phyloP scores from a whole-genome alignment of 352 stramenopile genomes.

The Phytophthora aleatoria region DNA sequence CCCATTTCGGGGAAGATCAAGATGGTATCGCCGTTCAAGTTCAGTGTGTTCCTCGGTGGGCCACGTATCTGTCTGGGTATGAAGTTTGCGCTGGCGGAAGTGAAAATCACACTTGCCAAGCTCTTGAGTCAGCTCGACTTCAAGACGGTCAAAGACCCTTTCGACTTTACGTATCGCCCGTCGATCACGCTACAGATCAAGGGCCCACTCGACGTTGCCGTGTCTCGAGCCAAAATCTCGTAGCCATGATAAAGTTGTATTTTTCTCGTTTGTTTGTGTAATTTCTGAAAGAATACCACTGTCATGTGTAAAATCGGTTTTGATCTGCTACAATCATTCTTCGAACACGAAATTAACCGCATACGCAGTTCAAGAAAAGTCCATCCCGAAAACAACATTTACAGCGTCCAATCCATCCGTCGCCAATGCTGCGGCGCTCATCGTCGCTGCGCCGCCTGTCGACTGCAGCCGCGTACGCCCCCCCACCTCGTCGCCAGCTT shows the following conservation, averaged over 20 bases:
- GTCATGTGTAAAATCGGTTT: too few species aligned
- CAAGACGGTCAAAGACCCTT: slow-evolving; percentile 44
- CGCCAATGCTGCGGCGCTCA: slow-evolving; percentile 2
- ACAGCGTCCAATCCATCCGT: neutral
- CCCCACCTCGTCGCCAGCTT: slow-evolving; percentile 20
- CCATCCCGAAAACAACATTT: neutral
- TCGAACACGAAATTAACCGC: too few species aligned
- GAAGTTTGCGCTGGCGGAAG: slow-evolving; percentile 65
- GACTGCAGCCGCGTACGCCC: slow-evolving; percentile 3
- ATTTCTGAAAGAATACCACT: too few species aligned
- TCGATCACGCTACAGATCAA: slow-evolving; percentile 57
- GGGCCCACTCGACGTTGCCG: slow-evolving; percentile 33
- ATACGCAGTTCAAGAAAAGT: neutral
- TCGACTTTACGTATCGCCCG: slow-evolving; percentile 45
- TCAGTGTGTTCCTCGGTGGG: slow-evolving; percentile 66
- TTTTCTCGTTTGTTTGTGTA: too few species aligned
- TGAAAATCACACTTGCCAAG: slow-evolving; percentile 64
- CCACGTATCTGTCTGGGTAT: slow-evolving; percentile 71
- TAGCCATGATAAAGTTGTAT: too few species aligned
- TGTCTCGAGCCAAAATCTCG: slow-evolving; percentile 16
- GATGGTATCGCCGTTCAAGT: slow-evolving; percentile 64
- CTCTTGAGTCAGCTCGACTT: slow-evolving; percentile 62
- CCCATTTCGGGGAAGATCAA: slow-evolving; percentile 39
- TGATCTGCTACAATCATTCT: too few species aligned
- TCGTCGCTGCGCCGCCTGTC: slow-evolving; percentile 16